Evolutionary conservation across 75 land plant species (phyloP).

Genomic region (Cupressus sempervirens): DNA sequence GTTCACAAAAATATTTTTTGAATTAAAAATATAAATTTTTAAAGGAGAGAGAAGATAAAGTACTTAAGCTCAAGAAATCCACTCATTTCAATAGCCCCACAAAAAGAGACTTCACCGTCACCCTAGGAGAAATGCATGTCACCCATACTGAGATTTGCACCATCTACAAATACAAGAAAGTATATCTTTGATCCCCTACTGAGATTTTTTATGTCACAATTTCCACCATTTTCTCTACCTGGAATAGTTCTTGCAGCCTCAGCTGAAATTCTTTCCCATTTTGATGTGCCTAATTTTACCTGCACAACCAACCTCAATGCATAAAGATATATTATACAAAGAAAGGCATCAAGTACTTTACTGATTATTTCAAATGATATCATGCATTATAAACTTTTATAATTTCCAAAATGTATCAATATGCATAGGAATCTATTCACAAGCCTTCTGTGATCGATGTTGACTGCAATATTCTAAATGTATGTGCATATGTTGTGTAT

Average conservation of each 20-base stretch:
- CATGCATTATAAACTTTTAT: neutral
- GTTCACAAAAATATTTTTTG: neutral
- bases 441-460: neutral
- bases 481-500: neutral
- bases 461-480: neutral
- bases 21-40: neutral
- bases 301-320: slow-evolving; percentile 12
- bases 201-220: slow-evolving; percentile 93
- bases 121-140: slow-evolving; percentile 98
- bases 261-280: slow-evolving; percentile 70
- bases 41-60: slow-evolving; percentile 1
- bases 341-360: neutral
- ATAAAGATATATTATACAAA: neutral
- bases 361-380: neutral
- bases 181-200: slow-evolving; percentile 88
- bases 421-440: neutral
- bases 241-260: slow-evolving; percentile 94
- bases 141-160: slow-evolving; percentile 85
- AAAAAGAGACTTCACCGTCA: slow-evolving; percentile 90
- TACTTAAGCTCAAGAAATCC: slow-evolving; percentile 92
- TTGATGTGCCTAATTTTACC: slow-evolving; percentile 55
- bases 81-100: slow-evolving; percentile 96
- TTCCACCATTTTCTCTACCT: slow-evolving; percentile 94
- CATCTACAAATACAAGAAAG: slow-evolving; percentile 88
- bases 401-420: neutral